These are phyloP conservation scores for Hordeum pubiflorum DNA, from an alignment of 202 grass and related monocot genomes.

Conservation along the genomic window DNA sequence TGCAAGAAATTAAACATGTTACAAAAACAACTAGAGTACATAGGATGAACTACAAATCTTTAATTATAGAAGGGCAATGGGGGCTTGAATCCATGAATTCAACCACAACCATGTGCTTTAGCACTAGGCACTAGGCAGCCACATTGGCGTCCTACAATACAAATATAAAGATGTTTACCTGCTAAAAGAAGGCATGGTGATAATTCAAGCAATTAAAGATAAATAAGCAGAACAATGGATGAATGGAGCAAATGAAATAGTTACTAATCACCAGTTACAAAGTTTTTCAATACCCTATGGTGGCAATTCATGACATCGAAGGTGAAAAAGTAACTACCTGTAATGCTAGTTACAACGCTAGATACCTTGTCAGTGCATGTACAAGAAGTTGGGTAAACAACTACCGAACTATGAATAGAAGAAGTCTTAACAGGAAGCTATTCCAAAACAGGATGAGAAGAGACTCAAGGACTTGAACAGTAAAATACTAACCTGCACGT, in stretches of 20 bases:
- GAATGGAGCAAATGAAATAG: background rate
- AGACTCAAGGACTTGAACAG: background rate
- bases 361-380: background rate
- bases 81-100: background rate
- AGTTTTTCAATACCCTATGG: background rate
- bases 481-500: slow-evolving; percentile 53
- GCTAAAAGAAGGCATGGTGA: background rate
- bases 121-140: background rate
- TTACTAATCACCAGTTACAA: background rate
- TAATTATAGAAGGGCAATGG: background rate
- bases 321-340: background rate
- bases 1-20: slow-evolving; percentile 44
- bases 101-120: slow-evolving; percentile 5
- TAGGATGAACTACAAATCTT: background rate
- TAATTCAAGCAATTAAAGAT: background rate
- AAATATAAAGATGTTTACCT: slow-evolving; percentile 1
- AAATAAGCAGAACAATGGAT: background rate
- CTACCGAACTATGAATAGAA: background rate
- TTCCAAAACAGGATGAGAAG: slow-evolving; percentile 10
- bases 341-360: background rate
- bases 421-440: background rate
- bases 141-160: background rate
- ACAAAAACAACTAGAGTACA: background rate
- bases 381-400: background rate
- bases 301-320: background rate